phyloP scores from a whole-genome alignment of 2,329 filamentous ascomycete genomes.

The Knoxdaviesia proteae region DNA sequence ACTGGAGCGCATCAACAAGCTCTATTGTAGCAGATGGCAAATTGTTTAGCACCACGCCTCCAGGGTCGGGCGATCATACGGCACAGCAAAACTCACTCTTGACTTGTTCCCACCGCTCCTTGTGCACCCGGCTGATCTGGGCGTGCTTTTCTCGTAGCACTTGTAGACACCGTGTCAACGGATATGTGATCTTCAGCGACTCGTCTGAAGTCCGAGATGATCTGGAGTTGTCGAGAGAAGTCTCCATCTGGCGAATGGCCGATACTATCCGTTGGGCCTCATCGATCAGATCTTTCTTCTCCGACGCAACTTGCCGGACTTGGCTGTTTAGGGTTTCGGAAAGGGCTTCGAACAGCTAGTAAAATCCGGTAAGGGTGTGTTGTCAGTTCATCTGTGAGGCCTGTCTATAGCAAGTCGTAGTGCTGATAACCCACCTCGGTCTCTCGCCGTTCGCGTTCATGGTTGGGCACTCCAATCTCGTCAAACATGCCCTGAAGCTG shows the following conservation, averaged over 20 bases:
- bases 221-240: slow-evolving; percentile 61
- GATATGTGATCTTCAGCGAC: slow-evolving; percentile 60
- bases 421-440: slow-evolving; percentile 45
- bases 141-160: slow-evolving; percentile 68
- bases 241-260: slow-evolving; percentile 82
- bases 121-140: slow-evolving; percentile 62
- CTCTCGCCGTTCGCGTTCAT: slow-evolving; percentile 81
- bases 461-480: slow-evolving; percentile 83
- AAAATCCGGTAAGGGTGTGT: neutral
- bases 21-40: slow-evolving; percentile 27
- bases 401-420: neutral
- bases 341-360: slow-evolving; percentile 70
- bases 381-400: neutral
- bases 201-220: slow-evolving; percentile 43
- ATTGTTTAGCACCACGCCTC: neutral
- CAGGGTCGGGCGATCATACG: neutral
- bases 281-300: slow-evolving; percentile 81
- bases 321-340: slow-evolving; percentile 86
- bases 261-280: slow-evolving; percentile 73
- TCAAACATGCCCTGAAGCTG: slow-evolving; percentile 91
- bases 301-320: slow-evolving; percentile 60
- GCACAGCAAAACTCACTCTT: slow-evolving; percentile 42
- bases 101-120: slow-evolving; percentile 85
- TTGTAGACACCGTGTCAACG: slow-evolving; percentile 61
- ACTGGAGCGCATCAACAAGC: slow-evolving; percentile 80